These are phyloP conservation scores for Plasmodium relictum DNA, from an alignment of 169 alveolate species.

Conservation along the genomic window DNA sequence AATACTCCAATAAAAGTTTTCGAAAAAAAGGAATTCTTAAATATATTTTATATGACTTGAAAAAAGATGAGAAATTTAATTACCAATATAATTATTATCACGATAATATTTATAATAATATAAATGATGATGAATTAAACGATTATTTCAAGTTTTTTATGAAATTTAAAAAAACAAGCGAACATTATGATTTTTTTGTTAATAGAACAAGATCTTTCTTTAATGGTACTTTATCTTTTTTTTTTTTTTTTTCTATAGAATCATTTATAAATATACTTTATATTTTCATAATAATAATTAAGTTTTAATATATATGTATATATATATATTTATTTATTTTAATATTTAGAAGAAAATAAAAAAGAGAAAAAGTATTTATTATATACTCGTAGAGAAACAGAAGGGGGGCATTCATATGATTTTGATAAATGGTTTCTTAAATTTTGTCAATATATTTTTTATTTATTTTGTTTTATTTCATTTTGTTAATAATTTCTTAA, in stretches of 20 bases:
- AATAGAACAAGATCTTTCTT: slow-evolving; percentile 16
- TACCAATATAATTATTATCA: slow-evolving; percentile 43
- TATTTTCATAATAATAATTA: not conserved
- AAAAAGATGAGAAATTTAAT: slow-evolving; percentile 30
- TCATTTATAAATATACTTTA: not conserved
- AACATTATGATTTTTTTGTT: slow-evolving; percentile 32
- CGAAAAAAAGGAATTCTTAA: slow-evolving; percentile 66
- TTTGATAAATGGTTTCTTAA: slow-evolving; percentile 67
- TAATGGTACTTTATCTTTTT: slow-evolving; percentile 16
- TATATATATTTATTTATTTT: not conserved
- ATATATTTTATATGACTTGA: slow-evolving; percentile 20
- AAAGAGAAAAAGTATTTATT: slow-evolving; percentile 56
- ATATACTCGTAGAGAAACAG: slow-evolving; percentile 73
- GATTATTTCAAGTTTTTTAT: slow-evolving; percentile 22
- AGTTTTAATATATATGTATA: not conserved
- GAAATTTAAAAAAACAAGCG: slow-evolving; percentile 32
- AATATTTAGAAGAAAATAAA: slow-evolving; percentile 15
- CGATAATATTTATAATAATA: slow-evolving; percentile 51
- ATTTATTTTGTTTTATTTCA: not conserved
- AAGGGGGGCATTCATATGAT: slow-evolving; percentile 73
- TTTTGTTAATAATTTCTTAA: not conserved
- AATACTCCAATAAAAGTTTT: slow-evolving; percentile 27
- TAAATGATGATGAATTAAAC: slow-evolving; percentile 38
- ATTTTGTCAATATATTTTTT: not conserved
- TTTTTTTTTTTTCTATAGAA: not conserved